Evolutionary conservation across 2,329 filamentous ascomycete genomes (phyloP).

Genomic region (Trichoderma simmonsii): DNA sequence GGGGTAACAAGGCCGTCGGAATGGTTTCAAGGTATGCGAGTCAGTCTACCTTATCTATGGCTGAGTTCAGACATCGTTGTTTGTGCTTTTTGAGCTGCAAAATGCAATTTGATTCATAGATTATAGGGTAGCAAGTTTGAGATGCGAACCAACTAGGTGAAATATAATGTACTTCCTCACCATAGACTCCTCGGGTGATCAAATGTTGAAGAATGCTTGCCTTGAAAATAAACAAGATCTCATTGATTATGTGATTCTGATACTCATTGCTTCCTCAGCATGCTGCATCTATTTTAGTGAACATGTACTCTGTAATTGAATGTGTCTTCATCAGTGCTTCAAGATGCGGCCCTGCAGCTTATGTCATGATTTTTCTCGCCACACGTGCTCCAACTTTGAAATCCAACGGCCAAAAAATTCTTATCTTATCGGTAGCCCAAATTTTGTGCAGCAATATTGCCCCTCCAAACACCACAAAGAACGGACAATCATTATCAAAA

Average conservation of each 20-base stretch:
- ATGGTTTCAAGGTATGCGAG: background rate
- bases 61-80: background rate
- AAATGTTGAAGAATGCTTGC: background rate
- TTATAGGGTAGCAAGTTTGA: background rate
- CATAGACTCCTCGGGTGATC: too few relatives aligned
- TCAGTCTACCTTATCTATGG: background rate
- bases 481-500: background rate
- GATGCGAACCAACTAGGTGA: background rate
- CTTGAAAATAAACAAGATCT: background rate
- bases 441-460: constrained; percentile 19
- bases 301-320: background rate
- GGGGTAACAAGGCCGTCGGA: background rate
- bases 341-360: background rate
- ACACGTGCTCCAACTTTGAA: background rate
- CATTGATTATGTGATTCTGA: background rate
- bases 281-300: background rate
- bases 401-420: background rate
- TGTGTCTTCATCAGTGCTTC: background rate
- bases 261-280: background rate
- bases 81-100: background rate
- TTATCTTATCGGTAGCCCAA: constrained; percentile 20
- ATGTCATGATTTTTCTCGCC: background rate
- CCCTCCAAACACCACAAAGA: constrained; percentile 15
- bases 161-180: background rate
- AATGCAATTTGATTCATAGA: background rate